A percentile compares a stretch with the other conserved stretches of the same genome.
Conservation (phyloP, 2,329 filamentous ascomycete species). For the Macrophomina pseudophaseolina region DNA sequence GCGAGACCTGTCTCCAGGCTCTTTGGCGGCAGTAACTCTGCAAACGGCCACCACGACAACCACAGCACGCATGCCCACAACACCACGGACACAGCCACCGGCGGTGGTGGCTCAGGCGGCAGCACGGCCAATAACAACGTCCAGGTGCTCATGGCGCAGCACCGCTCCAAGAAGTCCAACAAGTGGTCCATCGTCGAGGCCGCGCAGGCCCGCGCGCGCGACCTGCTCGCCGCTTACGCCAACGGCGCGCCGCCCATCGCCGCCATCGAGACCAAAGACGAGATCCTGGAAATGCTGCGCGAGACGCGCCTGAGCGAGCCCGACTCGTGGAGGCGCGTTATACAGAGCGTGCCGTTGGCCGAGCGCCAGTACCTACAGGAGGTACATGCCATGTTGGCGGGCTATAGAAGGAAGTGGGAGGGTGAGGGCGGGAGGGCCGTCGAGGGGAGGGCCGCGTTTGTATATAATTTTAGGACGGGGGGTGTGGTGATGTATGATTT, state of each 20-base stretch:
- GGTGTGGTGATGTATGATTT: slow-evolving; percentile 87
- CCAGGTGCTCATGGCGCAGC: slow-evolving; percentile 80
- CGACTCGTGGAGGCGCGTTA: slow-evolving; percentile 82
- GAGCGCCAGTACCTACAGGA: slow-evolving; percentile 85
- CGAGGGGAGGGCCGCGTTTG: slow-evolving; percentile 72
- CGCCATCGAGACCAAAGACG: slow-evolving; percentile 86
- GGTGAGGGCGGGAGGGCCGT: slow-evolving; percentile 39
- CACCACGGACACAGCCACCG: slow-evolving; percentile 32
- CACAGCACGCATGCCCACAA: slow-evolving; percentile 24
- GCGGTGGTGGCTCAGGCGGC: slow-evolving; percentile 21
- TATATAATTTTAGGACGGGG: slow-evolving; percentile 90
- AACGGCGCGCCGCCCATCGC: slow-evolving; percentile 69
- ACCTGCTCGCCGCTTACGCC: slow-evolving; percentile 72
- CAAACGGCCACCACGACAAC: neutral
- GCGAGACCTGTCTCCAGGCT: slow-evolving; percentile 32
- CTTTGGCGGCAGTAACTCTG: slow-evolving; percentile 41
- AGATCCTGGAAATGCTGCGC: slow-evolving; percentile 76
- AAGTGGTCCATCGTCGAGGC: slow-evolving; percentile 85
- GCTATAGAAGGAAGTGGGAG: slow-evolving; percentile 66
- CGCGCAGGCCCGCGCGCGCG: slow-evolving; percentile 61
- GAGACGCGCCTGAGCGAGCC: slow-evolving; percentile 76
- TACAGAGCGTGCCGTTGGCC: slow-evolving; percentile 75
- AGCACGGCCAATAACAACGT: slow-evolving; percentile 62
- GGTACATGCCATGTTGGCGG: slow-evolving; percentile 74
- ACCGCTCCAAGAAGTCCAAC: slow-evolving; percentile 90